phyloP scores from a whole-genome alignment of 2,329 filamentous ascomycete species.

The Fusarium sp. region DNA sequence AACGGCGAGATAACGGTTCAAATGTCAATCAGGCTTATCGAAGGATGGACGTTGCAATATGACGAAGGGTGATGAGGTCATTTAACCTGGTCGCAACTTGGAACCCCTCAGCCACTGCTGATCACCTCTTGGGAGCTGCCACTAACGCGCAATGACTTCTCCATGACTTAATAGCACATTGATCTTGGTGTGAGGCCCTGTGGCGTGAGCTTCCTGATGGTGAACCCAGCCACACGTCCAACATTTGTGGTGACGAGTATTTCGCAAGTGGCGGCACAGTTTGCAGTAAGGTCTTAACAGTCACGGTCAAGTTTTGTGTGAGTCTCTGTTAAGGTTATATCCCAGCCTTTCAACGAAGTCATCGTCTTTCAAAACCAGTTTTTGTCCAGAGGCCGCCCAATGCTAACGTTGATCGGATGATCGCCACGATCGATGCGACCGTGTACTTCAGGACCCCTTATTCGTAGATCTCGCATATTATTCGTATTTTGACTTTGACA shows the following conservation, averaged over 20 bases:
- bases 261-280: neutral
- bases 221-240: neutral
- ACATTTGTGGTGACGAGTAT: neutral
- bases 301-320: accelerated
- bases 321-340: neutral
- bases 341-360: neutral
- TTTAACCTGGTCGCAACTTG: constrained; percentile 14
- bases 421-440: neutral
- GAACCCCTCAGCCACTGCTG: constrained; percentile 18
- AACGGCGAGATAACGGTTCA: neutral
- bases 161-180: constrained; percentile 23
- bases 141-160: constrained; percentile 31
- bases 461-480: neutral
- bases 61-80: constrained; percentile 27
- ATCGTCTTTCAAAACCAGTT: neutral
- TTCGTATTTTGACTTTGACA: neutral
- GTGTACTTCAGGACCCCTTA: neutral
- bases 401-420: neutral
- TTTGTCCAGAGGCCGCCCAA: neutral
- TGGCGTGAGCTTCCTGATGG: constrained; percentile 1
- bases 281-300: neutral
- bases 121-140: constrained; percentile 15
- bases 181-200: neutral
- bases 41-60: constrained; percentile 10
- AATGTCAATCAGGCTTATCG: constrained; percentile 19